Evolutionary conservation across 2,329 filamentous ascomycete species (phyloP), one percentile per base, ranked within the genome.

Genomic region (Aspergillus sp.): DNA sequence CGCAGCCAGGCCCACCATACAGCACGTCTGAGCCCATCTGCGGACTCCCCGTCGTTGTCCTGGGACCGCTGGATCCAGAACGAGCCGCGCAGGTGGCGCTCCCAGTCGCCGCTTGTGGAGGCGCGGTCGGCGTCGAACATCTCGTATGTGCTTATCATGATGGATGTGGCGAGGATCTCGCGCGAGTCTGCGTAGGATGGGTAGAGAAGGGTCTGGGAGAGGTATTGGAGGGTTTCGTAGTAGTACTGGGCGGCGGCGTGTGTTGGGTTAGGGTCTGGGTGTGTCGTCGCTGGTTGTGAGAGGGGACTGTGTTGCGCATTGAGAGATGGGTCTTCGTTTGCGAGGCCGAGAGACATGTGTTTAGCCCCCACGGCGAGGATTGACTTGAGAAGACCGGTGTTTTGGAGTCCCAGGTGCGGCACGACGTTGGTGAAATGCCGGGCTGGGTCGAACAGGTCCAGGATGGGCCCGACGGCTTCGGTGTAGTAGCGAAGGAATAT

Each of bases 1-100:
- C 83, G 76, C 3, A 87, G 72, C 85, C 85, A 88, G 0, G 82
- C 80, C 85, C 85, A 88, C 85, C 85, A 87, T 0, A 84, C 82
- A 0, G 84, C 81, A 61, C 82, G 79, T 43, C 81, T 75, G 0
- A 87, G 73, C 0, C 83, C 58, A n/a, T 57, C 82, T 0, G 79
- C 79, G 0, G 79, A 81, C 52, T 83, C 83, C 2, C 84, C 85
- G 53, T 87, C 79, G 52, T 85, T 84, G 50, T 84, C 78, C 48
- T 85, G 83, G 0, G 81, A 84, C 14, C 84, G 74, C 57, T 86
- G 81, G 15, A 87, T 87, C 82, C 84, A 86, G 63, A 87, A 88
- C 0, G 86, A 83, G 0, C 85, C 85, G 64, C 85, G 82, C 0
- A 87, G 73, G 64, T 88, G 85, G 3, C 82, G 75, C 59, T 87